Base-by-base conservation (phyloP, 805 yeast genomes). In the Lachancea waltii region DNA sequence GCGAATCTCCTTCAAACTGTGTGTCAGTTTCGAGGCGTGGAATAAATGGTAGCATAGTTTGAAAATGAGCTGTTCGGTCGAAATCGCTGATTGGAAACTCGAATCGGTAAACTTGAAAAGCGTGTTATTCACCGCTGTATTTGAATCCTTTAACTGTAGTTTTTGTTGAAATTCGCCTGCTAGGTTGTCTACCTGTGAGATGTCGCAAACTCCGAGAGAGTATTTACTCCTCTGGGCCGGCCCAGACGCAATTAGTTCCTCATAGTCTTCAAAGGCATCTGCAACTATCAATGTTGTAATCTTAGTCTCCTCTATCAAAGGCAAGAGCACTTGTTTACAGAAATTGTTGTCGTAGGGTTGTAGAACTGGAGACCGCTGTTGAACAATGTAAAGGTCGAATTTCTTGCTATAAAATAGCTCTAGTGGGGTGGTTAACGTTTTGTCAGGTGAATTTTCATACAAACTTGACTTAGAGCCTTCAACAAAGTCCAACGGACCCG, bases 291-390 rank as follows among this genome's bases (percentile, higher is more conserved):
- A 67, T 5, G 26, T 11, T 4, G 13, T 13, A 23, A 23, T 73
- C 2, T 63, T 48, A 11, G 55, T 49, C 7, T 56, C 53, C 3
- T 51, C 41, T 9, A 82, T 62, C 30, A 79, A 72, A 1, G 79
- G 78, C 10, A 65, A 40, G 1, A 78, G 44, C 7, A 80, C 63
- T 13, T 79, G 71, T 1, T 60, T 49, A 4, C 81, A 65, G 53
- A 80, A 83, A 30, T 60, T 62, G 23, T 57, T 52, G 8, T 72
- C 64, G 42, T 65, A 73, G 0, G 80, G 79, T 0, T 90, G 81
- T n/a, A 87, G 65, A 2, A 86, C 69, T 0, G 97, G 97, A 1
- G 95, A 72, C 35, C 97, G 64, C 53, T 85, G 87, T 51, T 85
- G 95, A 2, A 89, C 53, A n/a, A 85, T 48, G 2, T 83, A 69